Base-by-base conservation (phyloP, 768 basidiomycete species). In the Trametopsis cervina region DNA sequence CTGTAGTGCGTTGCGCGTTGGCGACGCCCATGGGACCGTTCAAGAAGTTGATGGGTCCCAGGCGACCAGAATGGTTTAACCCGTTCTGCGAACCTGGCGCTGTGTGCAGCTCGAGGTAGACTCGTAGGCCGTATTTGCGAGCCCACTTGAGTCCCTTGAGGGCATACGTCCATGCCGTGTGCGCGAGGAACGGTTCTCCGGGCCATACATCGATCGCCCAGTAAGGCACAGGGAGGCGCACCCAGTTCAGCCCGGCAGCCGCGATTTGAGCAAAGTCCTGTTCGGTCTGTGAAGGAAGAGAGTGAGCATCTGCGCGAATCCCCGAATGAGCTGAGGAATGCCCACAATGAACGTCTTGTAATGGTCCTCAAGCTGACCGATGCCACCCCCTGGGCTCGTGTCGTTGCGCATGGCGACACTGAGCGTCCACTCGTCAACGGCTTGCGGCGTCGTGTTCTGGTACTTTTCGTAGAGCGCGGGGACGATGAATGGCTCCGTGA, bases 251-350 rank as follows among this genome's bases (percentile, higher is more conserved):
- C 1, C 92, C 92, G 23, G 90, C 91, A 21, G 79, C 85, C 39
- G 92, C 89, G 51, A 96, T 94, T 60, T 83, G 70, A 29, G 91
- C 91, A 52, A 94, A 81, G 67, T 95, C 92, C 67, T 87, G 69
- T 62, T 93, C 89, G 46, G 87, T 93, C 88, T 92, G 63, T 6
- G 18, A 29, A 38, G 21, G 23, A 15, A 17, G 25, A 42, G 29
- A 22, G n/a, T 11, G 1, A 27, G 24, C 4, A 24, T 7, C n/a
- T n/a, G n/a, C 5, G 42, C 5, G 40, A 26, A 37, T 26, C 29
- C 29, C 20, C 44, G 10, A 18, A 17, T 25, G 42, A 26, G 46
- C 33, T 36, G 39, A 29, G 36, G 46, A 27, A 15, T 26, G 70
- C 83, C 61, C 60, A 88, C 86, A 54, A 94, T 81, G 67, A 92